Evolutionary conservation across 306 rosid species (phyloP).

Genomic region (Rosa rugosa): DNA sequence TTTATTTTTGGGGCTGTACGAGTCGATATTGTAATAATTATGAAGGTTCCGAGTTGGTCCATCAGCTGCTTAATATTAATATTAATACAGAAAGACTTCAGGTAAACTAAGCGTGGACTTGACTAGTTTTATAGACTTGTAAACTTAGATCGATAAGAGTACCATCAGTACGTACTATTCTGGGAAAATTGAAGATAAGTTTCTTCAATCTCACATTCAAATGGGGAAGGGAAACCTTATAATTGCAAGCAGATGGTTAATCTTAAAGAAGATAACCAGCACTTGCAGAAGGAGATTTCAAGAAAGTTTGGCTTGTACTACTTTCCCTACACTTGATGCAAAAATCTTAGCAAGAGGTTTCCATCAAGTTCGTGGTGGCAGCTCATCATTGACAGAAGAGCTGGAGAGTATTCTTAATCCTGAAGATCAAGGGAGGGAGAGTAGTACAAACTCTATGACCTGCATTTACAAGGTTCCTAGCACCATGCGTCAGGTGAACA

Average conservation of each 20-base stretch:
- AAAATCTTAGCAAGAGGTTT: neutral
- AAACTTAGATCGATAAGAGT: neutral
- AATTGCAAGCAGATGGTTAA: neutral
- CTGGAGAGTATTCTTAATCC: neutral
- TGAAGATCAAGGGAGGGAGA: neutral
- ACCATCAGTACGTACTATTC: neutral
- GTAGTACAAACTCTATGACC: too few species aligned
- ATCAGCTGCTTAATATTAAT: neutral
- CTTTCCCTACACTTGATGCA: neutral
- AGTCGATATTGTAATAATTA: too few species aligned
- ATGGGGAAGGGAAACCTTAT: neutral
- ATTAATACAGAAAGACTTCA: neutral
- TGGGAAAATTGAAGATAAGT: neutral
- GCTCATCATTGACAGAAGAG: slow-evolving; percentile 3
- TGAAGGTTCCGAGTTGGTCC: neutral
- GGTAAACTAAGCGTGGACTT: neutral
- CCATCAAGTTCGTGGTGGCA: neutral
- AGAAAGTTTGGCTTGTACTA: neutral
- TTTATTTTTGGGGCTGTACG: too few species aligned
- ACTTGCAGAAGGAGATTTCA: neutral
- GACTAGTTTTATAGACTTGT: neutral
- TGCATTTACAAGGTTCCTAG: slow-evolving; percentile 19
- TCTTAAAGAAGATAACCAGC: neutral
- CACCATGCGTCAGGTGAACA: neutral
- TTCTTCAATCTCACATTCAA: neutral